These are phyloP conservation scores for Lycium ferocissimum DNA, from an alignment of 257 asterid species.

Conservation along the genomic window DNA sequence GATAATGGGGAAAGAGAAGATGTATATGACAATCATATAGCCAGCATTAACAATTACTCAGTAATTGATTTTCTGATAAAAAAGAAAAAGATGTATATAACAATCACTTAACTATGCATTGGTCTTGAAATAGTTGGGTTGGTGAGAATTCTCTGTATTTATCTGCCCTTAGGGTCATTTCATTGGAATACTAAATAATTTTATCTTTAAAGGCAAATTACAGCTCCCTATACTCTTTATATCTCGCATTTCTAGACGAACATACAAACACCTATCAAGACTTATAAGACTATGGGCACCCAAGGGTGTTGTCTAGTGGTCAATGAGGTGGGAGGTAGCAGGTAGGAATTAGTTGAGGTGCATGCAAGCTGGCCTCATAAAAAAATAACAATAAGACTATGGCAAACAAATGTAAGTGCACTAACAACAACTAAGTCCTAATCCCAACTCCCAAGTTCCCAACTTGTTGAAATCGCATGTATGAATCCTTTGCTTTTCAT, in stretches of 20 bases:
- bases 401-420: not conserved
- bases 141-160: not conserved
- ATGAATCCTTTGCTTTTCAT: not conserved
- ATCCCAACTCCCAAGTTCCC: not conserved
- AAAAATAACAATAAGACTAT: not conserved
- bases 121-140: not conserved
- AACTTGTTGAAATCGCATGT: not conserved
- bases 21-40: not conserved
- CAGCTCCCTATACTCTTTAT: not conserved
- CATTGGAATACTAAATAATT: not conserved
- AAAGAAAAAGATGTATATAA: not conserved
- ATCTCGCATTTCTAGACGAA: not conserved
- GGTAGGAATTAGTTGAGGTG: not conserved
- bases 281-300: not conserved
- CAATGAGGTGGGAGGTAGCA: not conserved
- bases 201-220: conserved; percentile 15
- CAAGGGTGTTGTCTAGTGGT: not conserved
- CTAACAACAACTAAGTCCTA: not conserved
- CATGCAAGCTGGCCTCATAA: not conserved
- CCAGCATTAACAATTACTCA: too few relatives aligned
- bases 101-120: not conserved
- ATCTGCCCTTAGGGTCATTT: not conserved
- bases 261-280: not conserved
- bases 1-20: not conserved
- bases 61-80: too few relatives aligned